Evolutionary conservation across 2,329 filamentous ascomycete genomes (phyloP), one percentile per base, ranked within the genome.

Genomic region (Clonostachys chloroleuca): DNA sequence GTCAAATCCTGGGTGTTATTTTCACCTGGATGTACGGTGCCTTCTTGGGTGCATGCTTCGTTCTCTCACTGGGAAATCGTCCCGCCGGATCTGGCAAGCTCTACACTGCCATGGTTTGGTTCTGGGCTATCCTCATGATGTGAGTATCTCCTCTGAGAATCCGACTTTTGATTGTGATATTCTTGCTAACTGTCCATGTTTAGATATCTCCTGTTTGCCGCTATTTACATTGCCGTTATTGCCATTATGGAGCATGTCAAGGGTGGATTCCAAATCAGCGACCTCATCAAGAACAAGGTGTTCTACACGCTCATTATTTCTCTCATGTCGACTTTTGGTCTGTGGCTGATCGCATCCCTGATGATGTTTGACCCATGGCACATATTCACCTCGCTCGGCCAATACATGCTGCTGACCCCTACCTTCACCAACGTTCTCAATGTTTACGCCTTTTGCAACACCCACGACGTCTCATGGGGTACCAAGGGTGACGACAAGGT

Each of bases 301-400:
- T 97, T 99, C 72, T 91, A 94, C 67, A 95, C 90, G 34, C 79
- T 99, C 52, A 94, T 99, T 57, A 83, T 99, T 45, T 96, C 92
- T 1, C 81, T 97, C 59, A 80, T 88, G 59, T 94, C 91, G 12
- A 99, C 94, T 0, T 99, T 94, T 63, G 78, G 95, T 52, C 84
- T 99, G 59, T 99, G 92, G 87, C 80, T 97, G 50, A 70, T 99
- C 44, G 87, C 90, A 1, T 96, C 91, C 9, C 77, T 99, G 54
- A 75, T 99, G 56, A 97, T 97, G 84, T 84, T 97, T 67, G 94
- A 99, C 65, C 94, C 94, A 5, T 99, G 94, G 92, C 94, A 99
- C 72, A 97, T 99, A 91, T 79, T 96, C 66, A 97, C 94, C n/a
- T 85, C 87, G 49, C 90, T 97, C 67, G 67, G 91, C 43, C 94